phyloP scores from a whole-genome alignment of 192 early-diverging fungal genomes.

The Irineochytrium annulatum region DNA sequence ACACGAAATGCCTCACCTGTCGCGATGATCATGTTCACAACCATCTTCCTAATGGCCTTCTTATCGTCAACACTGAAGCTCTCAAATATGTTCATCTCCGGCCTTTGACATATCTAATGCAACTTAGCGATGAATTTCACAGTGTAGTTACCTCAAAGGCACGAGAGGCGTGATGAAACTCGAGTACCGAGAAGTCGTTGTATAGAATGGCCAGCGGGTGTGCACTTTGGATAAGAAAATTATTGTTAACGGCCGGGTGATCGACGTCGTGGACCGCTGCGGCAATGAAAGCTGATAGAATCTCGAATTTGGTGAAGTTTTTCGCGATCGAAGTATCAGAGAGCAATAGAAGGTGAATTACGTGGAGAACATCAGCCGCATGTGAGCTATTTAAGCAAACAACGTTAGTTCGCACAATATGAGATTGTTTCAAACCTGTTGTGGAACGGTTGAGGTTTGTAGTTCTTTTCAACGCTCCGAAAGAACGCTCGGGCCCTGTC shows the following conservation, averaged over 20 bases:
- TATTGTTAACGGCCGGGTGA: constrained; percentile 59
- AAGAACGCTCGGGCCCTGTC: constrained; percentile 36
- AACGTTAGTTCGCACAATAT: not conserved
- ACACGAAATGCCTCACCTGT: constrained; percentile 36
- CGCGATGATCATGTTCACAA: constrained; percentile 54
- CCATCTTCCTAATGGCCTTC: constrained; percentile 40
- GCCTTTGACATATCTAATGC: constrained; percentile 33
- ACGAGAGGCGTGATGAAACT: constrained; percentile 51
- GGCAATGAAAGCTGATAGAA: constrained; percentile 44
- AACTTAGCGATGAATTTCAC: too few relatives aligned
- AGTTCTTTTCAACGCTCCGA: constrained; percentile 40
- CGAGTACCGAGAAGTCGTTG: constrained; percentile 56
- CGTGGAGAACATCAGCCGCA: constrained; percentile 58
- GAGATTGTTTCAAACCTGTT: constrained; percentile 33
- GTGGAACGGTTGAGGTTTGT: constrained; percentile 49
- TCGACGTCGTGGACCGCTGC: constrained; percentile 58
- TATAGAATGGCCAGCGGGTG: constrained; percentile 53
- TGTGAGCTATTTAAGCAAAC: constrained; percentile 36
- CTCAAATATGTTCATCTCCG: constrained; percentile 46
- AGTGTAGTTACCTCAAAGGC: too few relatives aligned
- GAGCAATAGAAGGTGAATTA: constrained; percentile 47
- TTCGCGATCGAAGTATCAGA: constrained; percentile 39
- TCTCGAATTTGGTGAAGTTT: constrained; percentile 51
- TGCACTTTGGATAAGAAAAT: constrained; percentile 48
- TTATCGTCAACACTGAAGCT: constrained; percentile 42